A percentile compares a stretch with the other conserved stretches of the same genome.
Evolutionary conservation across 805 yeast genomes (phyloP).

Genomic region (Lipomyces sp.): DNA sequence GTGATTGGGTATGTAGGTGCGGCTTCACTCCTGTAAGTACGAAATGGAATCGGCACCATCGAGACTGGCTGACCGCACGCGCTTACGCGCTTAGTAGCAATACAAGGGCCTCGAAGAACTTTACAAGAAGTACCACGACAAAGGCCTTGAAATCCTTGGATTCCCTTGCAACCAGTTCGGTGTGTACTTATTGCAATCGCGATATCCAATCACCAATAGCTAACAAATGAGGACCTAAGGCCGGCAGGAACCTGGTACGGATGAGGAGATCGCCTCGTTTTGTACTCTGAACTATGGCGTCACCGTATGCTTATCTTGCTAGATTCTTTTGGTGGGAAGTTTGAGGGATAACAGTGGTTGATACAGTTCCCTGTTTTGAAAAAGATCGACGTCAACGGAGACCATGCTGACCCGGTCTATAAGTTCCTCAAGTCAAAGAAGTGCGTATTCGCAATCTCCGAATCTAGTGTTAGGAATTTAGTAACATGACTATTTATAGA

Average conservation of each 20-base stretch:
- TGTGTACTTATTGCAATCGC: slow-evolving; percentile 5
- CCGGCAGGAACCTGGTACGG: slow-evolving; percentile 72
- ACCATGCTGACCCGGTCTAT: slow-evolving; percentile 77
- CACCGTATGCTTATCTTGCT: slow-evolving; percentile 42
- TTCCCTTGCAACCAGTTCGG: slow-evolving; percentile 95
- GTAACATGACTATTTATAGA: background rate
- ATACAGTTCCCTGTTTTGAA: slow-evolving; percentile 75
- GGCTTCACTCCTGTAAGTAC: slow-evolving; percentile 40
- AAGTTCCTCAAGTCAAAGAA: slow-evolving; percentile 71
- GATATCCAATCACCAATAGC: background rate
- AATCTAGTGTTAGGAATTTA: background rate
- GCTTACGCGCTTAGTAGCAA: slow-evolving; percentile 59
- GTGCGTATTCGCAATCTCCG: slow-evolving; percentile 35
- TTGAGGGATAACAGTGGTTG: background rate
- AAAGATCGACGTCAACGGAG: slow-evolving; percentile 90
- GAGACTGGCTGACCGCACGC: background rate
- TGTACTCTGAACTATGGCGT: slow-evolving; percentile 87
- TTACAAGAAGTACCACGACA: slow-evolving; percentile 64
- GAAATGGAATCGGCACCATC: too few species aligned
- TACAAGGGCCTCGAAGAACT: slow-evolving; percentile 71
- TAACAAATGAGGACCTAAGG: slow-evolving; percentile 12
- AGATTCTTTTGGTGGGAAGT: background rate
- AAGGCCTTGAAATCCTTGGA: slow-evolving; percentile 72
- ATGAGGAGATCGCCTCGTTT: slow-evolving; percentile 67
- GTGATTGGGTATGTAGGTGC: slow-evolving; percentile 26